Conservation (phyloP, 73 alveolate species). For the Tetrahymena borealis region DNA sequence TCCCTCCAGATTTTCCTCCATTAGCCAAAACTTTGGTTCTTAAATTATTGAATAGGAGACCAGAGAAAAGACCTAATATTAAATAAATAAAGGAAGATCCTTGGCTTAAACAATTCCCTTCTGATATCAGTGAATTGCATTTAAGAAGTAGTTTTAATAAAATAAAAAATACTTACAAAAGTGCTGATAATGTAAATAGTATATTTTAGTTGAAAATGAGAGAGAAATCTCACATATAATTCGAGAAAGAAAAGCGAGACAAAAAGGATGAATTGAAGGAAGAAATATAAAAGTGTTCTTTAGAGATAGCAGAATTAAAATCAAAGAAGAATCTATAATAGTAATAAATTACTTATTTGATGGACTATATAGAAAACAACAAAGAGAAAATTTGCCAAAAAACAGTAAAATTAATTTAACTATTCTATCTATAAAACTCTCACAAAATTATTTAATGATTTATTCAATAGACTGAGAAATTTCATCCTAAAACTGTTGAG, state of each 20-base stretch:
- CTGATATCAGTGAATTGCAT: background rate
- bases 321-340: background rate
- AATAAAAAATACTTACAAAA: background rate
- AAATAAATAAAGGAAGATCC: conserved; percentile 27
- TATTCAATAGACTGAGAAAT: background rate
- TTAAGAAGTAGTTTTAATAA: background rate
- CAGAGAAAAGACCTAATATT: conserved; percentile 6
- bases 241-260: background rate
- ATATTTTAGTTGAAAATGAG: background rate
- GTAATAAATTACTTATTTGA: background rate
- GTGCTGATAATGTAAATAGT: background rate
- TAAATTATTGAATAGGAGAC: conserved; percentile 11
- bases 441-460: background rate
- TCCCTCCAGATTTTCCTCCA: conserved; percentile 39
- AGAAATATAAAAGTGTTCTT: background rate
- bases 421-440: background rate
- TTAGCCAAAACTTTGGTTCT: conserved; percentile 32
- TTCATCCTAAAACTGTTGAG: background rate
- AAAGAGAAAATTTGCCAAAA: background rate
- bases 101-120: background rate
- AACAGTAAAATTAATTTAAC: background rate
- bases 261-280: background rate
- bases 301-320: background rate
- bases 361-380: background rate
- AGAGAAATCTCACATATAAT: background rate